A percentile compares a stretch with the other conserved stretches of the same genome.
phyloP scores from a whole-genome alignment of 1,284 basidiomycete genomes.

The Microbotryomycetes sp. region DNA sequence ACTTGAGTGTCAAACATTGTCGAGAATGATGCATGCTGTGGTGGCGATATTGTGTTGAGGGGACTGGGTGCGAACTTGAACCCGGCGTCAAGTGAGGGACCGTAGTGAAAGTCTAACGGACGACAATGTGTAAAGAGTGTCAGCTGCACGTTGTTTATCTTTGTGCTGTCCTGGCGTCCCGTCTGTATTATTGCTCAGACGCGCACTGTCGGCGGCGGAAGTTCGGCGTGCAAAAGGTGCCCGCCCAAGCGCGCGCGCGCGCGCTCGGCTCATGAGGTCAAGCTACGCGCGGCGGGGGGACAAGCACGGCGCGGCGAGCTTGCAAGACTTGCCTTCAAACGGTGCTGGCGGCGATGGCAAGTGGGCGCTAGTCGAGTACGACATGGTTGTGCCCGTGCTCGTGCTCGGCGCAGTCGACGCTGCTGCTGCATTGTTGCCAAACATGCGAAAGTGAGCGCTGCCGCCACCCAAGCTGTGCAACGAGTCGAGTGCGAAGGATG shows the following conservation, averaged over 20 bases:
- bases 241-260: not conserved
- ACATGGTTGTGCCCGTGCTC: not conserved
- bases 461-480: not conserved
- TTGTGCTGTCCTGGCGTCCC: not conserved
- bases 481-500: not conserved
- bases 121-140: not conserved
- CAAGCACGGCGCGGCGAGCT: too few relatives aligned
- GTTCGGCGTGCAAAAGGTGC: not conserved
- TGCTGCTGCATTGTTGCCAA: not conserved
- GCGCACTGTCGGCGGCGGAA: not conserved
- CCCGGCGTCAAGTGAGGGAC: not conserved
- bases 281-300: too few relatives aligned
- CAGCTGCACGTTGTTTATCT: not conserved
- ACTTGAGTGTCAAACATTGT: not conserved
- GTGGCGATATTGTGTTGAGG: not conserved
- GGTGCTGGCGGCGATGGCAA: not conserved
- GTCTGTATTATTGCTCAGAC: not conserved
- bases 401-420: not conserved
- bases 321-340: not conserved
- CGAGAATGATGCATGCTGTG: not conserved
- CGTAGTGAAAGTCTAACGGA: not conserved
- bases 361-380: constrained; percentile 3
- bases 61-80: not conserved
- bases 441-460: not conserved
- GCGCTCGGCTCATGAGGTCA: too few relatives aligned